Base-by-base conservation (phyloP, 768 basidiomycete species). In the Paxillus involutus region DNA sequence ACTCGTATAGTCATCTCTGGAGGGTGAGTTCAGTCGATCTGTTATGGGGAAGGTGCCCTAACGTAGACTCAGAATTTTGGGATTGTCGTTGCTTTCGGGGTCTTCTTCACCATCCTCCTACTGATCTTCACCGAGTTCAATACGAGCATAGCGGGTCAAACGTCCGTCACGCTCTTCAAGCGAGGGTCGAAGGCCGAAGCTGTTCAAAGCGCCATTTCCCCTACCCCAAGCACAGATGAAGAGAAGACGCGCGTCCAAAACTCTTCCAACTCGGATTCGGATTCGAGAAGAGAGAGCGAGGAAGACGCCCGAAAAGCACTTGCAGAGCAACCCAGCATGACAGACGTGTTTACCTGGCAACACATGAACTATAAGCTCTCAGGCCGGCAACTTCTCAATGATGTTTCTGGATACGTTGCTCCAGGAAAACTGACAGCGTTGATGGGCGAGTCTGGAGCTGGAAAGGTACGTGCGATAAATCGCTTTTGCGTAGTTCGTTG, bases 321-420 rank as follows among this genome's bases (percentile, higher is more conserved):
- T 59, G 73, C 68, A 50, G 76, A 73, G 53, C 56, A 65, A 32
- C 55, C 63, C 3, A 55, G 5, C 53, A 67, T 56, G 77, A 75
- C 68, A 17, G 78, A 87, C 59, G 78, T 85, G 6, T 94, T 97
- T 70, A 90, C 93, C 1, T 97, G 91, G 90, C 78, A 84, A 49
- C 74, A 83, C 56, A 57, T 92, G 45, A 73, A 76, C 52, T 95
- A 94, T 65, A 79, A 78, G 32, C 84, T 94, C 0, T 75, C 79
- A 1, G 75, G 84, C 14, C 72, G 80, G 36, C 71, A 68, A 30
- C 75, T 93, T 2, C 73, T 93, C 51, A 80, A 91, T 57, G 79
- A 89, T 44, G 78, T 94, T 12, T 88, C 84, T 29, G 91, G 91
- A 0, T 94, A 80, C 67, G 90, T 91, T 17, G 82, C 81, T 10